Evolutionary conservation across 805 yeast species (phyloP), one percentile per base, ranked within the genome.

Genomic region (Ogataea polymorpha): DNA sequence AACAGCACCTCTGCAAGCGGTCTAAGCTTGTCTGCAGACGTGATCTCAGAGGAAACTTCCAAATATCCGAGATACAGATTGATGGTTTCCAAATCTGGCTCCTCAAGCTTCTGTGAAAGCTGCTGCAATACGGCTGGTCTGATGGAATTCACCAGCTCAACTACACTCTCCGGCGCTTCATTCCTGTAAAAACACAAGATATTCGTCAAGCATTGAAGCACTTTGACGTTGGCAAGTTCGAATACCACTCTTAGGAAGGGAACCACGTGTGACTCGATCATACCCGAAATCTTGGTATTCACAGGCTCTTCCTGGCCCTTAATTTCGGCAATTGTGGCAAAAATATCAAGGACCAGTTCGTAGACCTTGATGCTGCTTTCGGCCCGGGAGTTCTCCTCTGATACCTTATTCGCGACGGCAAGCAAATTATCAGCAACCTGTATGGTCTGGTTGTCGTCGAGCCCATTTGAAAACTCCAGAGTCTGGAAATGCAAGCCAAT

Each of bases 321-420:
- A 30, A 64, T 72, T 59, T 89, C 96, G 51, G 84, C 74, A 6
- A 81, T 68, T 1, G 90, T 84, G 1, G 96, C 79, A 17, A 87
- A 67, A 23, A 91, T 60, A 59, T 91, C 98, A 16, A 90, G 63
- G 0, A 84, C 70, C 1, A 82, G 71, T 51, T 87, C 95, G 16
- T 85, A 65, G 4, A 85, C 71, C 48, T 82, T 82, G 35, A 84
- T 62, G 36, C 75, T 72, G 32, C 72, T 63, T 48, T 74, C 72
- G 2, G 34, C 66, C 9, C 66, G 45, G 16, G 54, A 53, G 6
- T 42, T 44, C 13, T 39, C 44, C n/a, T 45, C 45, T 6, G 32
- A 35, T 2, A 39, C 47, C 43, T 28, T 35, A 8, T 21, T 40
- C 9, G 66, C 58, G 16, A 74, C 68, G 30, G 71, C 70, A 16